phyloP scores from a whole-genome alignment of 2,329 filamentous ascomycete species.

The Cladosporium halotolerans region DNA sequence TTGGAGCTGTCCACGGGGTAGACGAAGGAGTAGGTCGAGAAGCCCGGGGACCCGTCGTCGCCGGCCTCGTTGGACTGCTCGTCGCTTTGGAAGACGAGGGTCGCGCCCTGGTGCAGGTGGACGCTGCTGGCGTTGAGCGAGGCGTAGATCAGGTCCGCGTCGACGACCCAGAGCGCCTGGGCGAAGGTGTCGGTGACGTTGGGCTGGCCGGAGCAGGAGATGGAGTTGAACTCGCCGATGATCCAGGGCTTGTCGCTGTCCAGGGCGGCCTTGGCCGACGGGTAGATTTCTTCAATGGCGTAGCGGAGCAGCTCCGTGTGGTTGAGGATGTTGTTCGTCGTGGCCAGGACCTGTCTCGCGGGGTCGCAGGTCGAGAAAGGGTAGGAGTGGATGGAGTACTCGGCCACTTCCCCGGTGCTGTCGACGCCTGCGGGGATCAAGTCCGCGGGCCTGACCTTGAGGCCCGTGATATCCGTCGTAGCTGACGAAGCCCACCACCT shows the following conservation, averaged over 20 bases:
- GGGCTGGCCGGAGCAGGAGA: conserved; percentile 35
- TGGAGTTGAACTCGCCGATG: conserved; percentile 38
- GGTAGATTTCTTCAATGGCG: conserved; percentile 25
- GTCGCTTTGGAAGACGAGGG: conserved; percentile 25
- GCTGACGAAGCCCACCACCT: conserved; percentile 27
- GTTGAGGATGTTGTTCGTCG: conserved; percentile 25
- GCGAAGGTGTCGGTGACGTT: conserved; percentile 38
- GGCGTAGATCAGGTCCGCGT: conserved; percentile 35
- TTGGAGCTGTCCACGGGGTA: conserved; percentile 22
- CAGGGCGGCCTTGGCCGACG: conserved; percentile 24
- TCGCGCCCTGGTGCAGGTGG: conserved; percentile 32
- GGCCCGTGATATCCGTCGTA: conserved; percentile 23
- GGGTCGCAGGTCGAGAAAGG: conserved; percentile 28
- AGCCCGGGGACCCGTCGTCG: conserved; percentile 24
- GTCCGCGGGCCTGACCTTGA: conserved; percentile 25
- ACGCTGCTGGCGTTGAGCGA: conserved; percentile 33
- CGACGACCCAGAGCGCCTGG: conserved; percentile 36
- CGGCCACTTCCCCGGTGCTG: conserved; percentile 19
- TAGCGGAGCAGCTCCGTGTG: conserved; percentile 24
- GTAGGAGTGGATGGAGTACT: conserved; percentile 28
- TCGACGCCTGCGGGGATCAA: conserved; percentile 26
- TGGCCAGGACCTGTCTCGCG: conserved; percentile 19
- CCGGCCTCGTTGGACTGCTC: conserved; percentile 25
- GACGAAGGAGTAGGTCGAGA: conserved; percentile 25
- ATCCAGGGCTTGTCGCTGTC: conserved; percentile 24